Evolutionary conservation across 305 asterid genomes (phyloP).

Genomic region (Fraxinus baroniana): DNA sequence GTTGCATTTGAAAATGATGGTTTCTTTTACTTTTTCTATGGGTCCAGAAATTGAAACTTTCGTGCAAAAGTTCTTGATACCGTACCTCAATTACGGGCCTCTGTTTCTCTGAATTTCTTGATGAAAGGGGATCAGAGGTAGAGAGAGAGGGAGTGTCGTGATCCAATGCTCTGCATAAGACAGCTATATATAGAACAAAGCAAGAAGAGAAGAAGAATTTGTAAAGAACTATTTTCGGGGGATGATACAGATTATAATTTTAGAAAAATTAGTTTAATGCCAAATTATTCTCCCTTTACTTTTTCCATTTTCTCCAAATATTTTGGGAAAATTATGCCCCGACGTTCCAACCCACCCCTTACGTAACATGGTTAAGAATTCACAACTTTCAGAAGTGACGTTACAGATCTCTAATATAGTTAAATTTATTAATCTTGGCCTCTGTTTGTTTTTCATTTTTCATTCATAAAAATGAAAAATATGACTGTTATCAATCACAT

Average conservation of each 20-base stretch:
- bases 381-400: not conserved
- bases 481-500: no score
- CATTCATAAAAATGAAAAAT: no score
- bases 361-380: not conserved
- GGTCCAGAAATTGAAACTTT: not conserved
- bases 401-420: not conserved
- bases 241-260: not conserved
- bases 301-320: not conserved
- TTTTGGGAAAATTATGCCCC: not conserved
- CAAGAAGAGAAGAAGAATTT: not conserved
- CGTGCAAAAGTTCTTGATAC: not conserved
- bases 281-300: not conserved
- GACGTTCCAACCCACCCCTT: not conserved
- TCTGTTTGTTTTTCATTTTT: no score
- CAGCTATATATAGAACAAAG: slow-evolving; percentile 1
- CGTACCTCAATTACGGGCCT: not conserved
- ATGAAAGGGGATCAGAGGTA: not conserved
- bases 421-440: not conserved
- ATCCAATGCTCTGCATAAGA: not conserved
- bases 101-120: not conserved
- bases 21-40: not conserved
- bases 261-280: not conserved
- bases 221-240: not conserved
- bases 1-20: not conserved
- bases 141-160: not conserved